Evolutionary conservation across 441 rosid genomes (phyloP).

Genomic region (Bocquillonia castaneifolia): DNA sequence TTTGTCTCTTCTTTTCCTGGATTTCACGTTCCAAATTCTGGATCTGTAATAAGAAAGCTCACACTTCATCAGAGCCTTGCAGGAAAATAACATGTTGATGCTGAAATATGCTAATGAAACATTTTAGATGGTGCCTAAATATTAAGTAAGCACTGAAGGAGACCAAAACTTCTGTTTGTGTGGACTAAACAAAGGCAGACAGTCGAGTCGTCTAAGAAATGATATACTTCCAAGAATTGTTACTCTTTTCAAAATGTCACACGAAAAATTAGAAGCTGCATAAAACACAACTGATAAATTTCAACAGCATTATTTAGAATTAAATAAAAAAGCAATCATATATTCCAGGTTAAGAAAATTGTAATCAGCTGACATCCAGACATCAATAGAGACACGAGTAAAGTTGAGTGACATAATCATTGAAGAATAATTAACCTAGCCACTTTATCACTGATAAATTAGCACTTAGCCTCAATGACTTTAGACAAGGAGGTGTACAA

Average conservation of each 20-base stretch:
- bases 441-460: not conserved
- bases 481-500: not conserved
- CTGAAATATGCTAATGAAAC: not conserved
- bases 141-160: conserved; percentile 14
- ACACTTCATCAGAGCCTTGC: conserved; percentile 12
- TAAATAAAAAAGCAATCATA: not conserved
- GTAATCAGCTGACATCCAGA: not conserved
- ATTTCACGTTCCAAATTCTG: conserved; percentile 84
- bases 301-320: not conserved
- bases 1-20: conserved; percentile 86
- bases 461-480: not conserved
- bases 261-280: not conserved
- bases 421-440: not conserved
- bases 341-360: not conserved
- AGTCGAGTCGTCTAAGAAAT: not conserved
- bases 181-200: not conserved
- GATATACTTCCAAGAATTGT: not conserved
- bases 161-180: not conserved
- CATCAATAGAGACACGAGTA: not conserved
- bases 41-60: conserved; percentile 46
- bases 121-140: conserved; percentile 15
- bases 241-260: not conserved
- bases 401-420: not conserved
- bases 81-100: not conserved
- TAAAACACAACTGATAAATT: not conserved